A percentile compares a stretch with the other conserved stretches of the same genome.
These are phyloP conservation scores for Dispira parvispora DNA, from an alignment of 192 early-diverging fungal species.

Conservation along the genomic window DNA sequence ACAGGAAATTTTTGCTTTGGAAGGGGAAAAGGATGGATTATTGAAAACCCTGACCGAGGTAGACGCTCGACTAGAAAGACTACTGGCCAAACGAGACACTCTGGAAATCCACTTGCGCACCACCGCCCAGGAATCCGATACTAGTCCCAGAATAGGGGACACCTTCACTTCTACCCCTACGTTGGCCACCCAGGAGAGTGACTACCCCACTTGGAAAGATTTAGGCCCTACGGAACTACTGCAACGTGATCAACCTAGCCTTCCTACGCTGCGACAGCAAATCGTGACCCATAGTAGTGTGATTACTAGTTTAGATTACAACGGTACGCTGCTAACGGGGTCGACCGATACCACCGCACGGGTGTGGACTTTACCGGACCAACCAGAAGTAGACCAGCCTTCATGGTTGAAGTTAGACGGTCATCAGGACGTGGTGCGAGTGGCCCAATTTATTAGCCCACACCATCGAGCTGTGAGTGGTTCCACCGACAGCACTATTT, in stretches of 20 bases:
- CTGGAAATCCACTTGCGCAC: background rate
- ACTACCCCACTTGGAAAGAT: background rate
- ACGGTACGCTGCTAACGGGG: slow-evolving; percentile 40
- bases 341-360: slow-evolving; percentile 52
- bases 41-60: background rate
- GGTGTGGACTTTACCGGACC: slow-evolving; percentile 37
- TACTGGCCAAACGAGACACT: background rate
- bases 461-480: slow-evolving; percentile 32
- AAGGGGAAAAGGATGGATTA: background rate
- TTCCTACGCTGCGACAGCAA: background rate
- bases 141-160: background rate
- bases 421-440: slow-evolving; percentile 20
- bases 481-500: slow-evolving; percentile 43
- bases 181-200: background rate
- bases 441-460: slow-evolving; percentile 21
- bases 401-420: slow-evolving; percentile 15
- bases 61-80: background rate
- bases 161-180: background rate
- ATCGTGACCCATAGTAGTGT: slow-evolving; percentile 1
- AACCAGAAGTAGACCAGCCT: slow-evolving; percentile 24
- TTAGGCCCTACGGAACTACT: background rate
- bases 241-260: background rate
- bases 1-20: slow-evolving; percentile 7
- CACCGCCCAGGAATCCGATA: background rate
- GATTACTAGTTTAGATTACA: slow-evolving; percentile 38